Base-by-base conservation (phyloP, 108 stramenopile genomes). In the Nannochloropsis oceanica region DNA sequence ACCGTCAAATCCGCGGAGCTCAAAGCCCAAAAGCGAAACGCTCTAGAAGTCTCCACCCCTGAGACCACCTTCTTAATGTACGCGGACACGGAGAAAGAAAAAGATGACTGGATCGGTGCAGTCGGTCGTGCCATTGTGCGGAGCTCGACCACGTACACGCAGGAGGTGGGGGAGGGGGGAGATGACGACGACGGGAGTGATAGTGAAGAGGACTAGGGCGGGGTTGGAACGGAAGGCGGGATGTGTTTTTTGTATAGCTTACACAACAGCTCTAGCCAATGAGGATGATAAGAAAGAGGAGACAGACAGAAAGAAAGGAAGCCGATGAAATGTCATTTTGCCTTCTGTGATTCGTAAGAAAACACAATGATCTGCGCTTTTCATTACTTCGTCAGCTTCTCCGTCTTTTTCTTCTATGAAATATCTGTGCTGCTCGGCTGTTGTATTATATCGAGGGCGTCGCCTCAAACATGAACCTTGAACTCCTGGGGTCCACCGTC, bases 21-120 rank as follows among this genome's bases (percentile, higher is more conserved):
- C 44, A 98, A 98, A 88, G 93, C 95, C 26, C 93, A 94, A 42
- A 98, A 96, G 89, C 94, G 95, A 43, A 93, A 99, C 87, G 94
- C 96, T 80, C 95, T 99, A 82, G 99, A 98, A 90, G 97, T 99
- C 44, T 95, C 95, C 82, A 99, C 99, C 26, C 95, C 94, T 13
- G 96, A 97, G 87, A 93, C 92, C 14, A 97, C 95, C 13, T 99
- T 93, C 92, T 89, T 97, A 79, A 90, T 98, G 84, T 99, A 95
- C 90, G 99, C 99, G 82, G 97, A 97, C 88, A 96, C 96, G 22
- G 98, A 99, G 91, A 84, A 88, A 89, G 96, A 97, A 87, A 99
- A 99, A 91, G 99, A 99, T 86, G 98, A 98, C 87, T 99, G 99
- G 99, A 99, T 99, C 87, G 99, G 99, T 10, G 94, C 95, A 18